A percentile compares a stretch with the other conserved stretches of the same genome.
These are phyloP conservation scores for Pharnaceum exiguum DNA, from an alignment of 148 eudicot genomes.

Conservation along the genomic window DNA sequence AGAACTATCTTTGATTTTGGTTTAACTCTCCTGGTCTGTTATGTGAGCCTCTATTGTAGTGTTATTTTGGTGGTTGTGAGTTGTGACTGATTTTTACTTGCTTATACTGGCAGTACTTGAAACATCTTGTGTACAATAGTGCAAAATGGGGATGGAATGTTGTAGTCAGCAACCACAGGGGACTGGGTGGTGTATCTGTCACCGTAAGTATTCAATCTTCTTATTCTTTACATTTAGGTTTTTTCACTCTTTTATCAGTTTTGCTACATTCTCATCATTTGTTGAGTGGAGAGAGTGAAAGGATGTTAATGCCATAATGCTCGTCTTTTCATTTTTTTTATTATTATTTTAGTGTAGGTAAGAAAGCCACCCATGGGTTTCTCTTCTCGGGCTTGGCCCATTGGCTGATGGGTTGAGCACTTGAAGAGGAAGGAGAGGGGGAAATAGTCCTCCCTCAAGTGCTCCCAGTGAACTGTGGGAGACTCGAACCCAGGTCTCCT, in stretches of 20 bases:
- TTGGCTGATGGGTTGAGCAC: too few species aligned
- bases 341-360: too few species aligned
- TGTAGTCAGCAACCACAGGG: slow-evolving; percentile 87
- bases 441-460: too few species aligned
- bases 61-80: too few species aligned
- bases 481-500: too few species aligned
- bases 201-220: slow-evolving; percentile 55
- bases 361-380: too few species aligned
- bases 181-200: slow-evolving; percentile 82
- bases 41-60: too few species aligned
- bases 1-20: neutral
- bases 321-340: too few species aligned
- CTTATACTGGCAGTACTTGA: slow-evolving; percentile 54
- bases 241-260: neutral
- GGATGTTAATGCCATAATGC: too few species aligned
- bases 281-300: neutral
- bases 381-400: too few species aligned
- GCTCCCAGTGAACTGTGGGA: too few species aligned
- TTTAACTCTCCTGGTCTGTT: neutral
- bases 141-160: slow-evolving; percentile 91
- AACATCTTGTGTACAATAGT: slow-evolving; percentile 62
- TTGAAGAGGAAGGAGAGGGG: too few species aligned
- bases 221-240: neutral
- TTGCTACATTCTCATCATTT: neutral
- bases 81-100: neutral